phyloP scores from a whole-genome alignment of 2,329 filamentous ascomycete genomes.

The Penicillium palitans region DNA sequence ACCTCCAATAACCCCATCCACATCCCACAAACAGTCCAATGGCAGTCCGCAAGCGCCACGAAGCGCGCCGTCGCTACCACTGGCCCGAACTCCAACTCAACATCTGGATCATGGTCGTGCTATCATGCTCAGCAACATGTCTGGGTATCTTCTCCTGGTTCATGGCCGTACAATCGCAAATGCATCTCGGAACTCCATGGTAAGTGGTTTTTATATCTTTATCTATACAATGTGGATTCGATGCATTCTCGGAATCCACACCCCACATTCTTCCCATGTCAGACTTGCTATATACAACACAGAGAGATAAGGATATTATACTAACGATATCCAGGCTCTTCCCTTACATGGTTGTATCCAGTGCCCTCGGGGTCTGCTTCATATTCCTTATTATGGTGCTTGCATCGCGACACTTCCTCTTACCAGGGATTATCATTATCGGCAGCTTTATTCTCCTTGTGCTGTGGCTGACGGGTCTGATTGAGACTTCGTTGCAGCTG shows the following conservation, averaged over 20 bases:
- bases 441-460: slow-evolving; percentile 63
- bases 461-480: slow-evolving; percentile 61
- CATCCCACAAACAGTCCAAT: slow-evolving; percentile 23
- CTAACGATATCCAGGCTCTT: slow-evolving; percentile 54
- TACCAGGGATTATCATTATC: slow-evolving; percentile 61
- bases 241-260: neutral
- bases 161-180: slow-evolving; percentile 57
- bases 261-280: neutral
- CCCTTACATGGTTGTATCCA: slow-evolving; percentile 62
- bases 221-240: neutral
- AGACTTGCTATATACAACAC: neutral
- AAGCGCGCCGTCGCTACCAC: slow-evolving; percentile 53
- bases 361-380: slow-evolving; percentile 58
- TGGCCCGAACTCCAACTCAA: slow-evolving; percentile 67
- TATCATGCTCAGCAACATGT: slow-evolving; percentile 58
- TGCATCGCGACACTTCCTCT: slow-evolving; percentile 56
- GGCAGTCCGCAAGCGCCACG: slow-evolving; percentile 34
- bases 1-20: neutral
- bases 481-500: slow-evolving; percentile 63
- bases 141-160: slow-evolving; percentile 63
- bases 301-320: slow-evolving; percentile 7
- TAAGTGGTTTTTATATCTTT: slow-evolving; percentile 35
- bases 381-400: slow-evolving; percentile 60
- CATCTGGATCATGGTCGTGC: slow-evolving; percentile 64
- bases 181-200: slow-evolving; percentile 61